Conservation (phyloP, 163 green algal genomes). For the Volvox carteri region DNA sequence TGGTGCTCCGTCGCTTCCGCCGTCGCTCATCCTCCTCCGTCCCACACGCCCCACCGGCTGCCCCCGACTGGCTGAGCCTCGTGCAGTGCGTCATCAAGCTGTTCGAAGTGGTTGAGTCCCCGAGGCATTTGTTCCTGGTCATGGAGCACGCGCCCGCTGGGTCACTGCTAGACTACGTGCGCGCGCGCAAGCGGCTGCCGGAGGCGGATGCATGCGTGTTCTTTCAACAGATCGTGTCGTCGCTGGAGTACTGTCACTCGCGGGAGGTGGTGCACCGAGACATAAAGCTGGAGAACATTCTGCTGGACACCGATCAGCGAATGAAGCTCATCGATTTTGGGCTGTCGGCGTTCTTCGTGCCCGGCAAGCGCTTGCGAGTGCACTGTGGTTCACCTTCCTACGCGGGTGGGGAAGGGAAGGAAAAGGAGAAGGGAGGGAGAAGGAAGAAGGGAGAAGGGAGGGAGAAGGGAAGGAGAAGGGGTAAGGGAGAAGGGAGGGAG, state of each 20-base stretch:
- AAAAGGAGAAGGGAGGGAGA: neutral
- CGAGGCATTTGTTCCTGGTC: conserved; percentile 73
- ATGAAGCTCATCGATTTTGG: conserved; percentile 86
- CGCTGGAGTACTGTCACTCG: conserved; percentile 83
- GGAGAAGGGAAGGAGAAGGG: neutral
- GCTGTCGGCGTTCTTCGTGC: conserved; percentile 77
- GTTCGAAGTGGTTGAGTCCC: conserved; percentile 72
- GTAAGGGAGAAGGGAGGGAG: too few relatives aligned
- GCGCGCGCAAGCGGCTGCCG: conserved; percentile 73
- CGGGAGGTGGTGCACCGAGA: conserved; percentile 70
- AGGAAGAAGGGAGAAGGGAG: neutral
- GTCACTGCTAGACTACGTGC: conserved; percentile 84
- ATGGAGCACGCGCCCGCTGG: conserved; percentile 84
- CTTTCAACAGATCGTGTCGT: conserved; percentile 74
- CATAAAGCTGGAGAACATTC: conserved; percentile 76
- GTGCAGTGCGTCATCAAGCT: conserved; percentile 55
- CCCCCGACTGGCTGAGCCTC: too few relatives aligned
- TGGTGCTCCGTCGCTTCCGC: too few relatives aligned
- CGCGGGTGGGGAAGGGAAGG: conserved; percentile 56
- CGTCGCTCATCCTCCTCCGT: neutral
- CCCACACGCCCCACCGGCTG: neutral
- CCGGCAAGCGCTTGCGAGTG: conserved; percentile 82
- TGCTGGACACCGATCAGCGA: conserved; percentile 66
- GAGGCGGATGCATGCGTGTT: conserved; percentile 74
- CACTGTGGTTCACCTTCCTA: conserved; percentile 87